phyloP scores from a whole-genome alignment of 1,284 basidiomycete species.

The Neolentinus lepideus region DNA sequence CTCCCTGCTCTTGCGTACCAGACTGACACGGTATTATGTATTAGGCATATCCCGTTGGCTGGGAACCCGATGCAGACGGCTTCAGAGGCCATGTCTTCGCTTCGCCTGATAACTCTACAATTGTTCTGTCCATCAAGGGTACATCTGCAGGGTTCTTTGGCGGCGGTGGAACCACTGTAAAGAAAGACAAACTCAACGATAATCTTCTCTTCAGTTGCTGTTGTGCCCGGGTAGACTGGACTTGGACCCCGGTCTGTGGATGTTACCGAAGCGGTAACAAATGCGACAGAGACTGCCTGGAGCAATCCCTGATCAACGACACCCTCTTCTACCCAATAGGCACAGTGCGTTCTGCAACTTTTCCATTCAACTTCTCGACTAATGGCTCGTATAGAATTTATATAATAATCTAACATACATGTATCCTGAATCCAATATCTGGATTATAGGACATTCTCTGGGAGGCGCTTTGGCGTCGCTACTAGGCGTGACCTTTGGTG shows the following conservation, averaged over 20 bases:
- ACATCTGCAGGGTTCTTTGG: conserved; percentile 81
- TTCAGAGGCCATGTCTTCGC: conserved; percentile 90
- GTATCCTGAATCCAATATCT: conserved; percentile 91
- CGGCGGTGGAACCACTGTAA: conserved; percentile 77
- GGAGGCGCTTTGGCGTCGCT: conserved; percentile 86
- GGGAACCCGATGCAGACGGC: conserved; percentile 84
- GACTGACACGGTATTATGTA: too few species aligned
- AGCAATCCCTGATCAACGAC: conserved; percentile 74
- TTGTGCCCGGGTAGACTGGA: conserved; percentile 91
- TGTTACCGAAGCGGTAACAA: conserved; percentile 82
- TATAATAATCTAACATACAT: conserved; percentile 93
- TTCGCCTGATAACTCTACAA: conserved; percentile 75
- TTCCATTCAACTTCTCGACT: background rate
- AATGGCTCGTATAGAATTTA: conserved; percentile 51
- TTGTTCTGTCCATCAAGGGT: conserved; percentile 92
- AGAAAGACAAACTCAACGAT: conserved; percentile 93
- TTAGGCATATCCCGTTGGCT: conserved; percentile 84
- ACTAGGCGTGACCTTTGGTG: conserved; percentile 88
- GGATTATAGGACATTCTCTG: conserved; percentile 87
- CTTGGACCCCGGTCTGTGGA: conserved; percentile 93
- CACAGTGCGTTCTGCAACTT: conserved; percentile 42
- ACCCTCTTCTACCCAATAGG: conserved; percentile 87
- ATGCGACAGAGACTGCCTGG: conserved; percentile 82
- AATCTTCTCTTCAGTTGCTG: conserved; percentile 98
- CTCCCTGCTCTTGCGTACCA: too few species aligned